Evolutionary conservation across 1,284 basidiomycete species (phyloP), one percentile per base, ranked within the genome.

Genomic region (Baeospora myosura): DNA sequence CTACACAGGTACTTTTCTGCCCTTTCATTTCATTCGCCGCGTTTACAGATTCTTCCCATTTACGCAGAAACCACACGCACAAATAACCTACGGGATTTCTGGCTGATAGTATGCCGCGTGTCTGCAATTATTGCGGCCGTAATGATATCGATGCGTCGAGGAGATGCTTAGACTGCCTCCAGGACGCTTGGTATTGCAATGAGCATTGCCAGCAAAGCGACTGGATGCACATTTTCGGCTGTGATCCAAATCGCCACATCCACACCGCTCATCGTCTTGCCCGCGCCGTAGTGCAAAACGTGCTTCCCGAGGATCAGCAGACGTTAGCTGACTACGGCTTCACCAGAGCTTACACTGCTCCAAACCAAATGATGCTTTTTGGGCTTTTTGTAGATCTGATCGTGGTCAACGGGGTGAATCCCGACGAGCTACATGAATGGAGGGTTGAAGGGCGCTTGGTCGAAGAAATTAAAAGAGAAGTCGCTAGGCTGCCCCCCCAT

Each of bases 311-410:
- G 5, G 52, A 66, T 45, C 30, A 38, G 3, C 57, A 62, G 41
- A 67, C 65, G 5, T 44, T 51, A 18, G 26, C 46, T 16, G 65
- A 69, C 40, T 69, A 61, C 41, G 64, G 64, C 5, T 68, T 70
- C 47, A 34, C 45, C 7, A 53, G 52, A 7, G 52, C 54, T 1
- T 39, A 41, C 12, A 42, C 42, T 1, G 26, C 40, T 4, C 42
- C 44, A 17, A 50, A 54, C 14, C 28, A 43, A 16, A 42, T 43
- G 4, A 49, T 50, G 20, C 51, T 68, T 1, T 40, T 65, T 8
- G 61, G 60, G 3, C 43, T 69, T 1, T 69, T 64, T 21, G 43
- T 50, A 4, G 60, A 56, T 7, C 48, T 66, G 4, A 43, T 64
- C 14, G 17, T 49, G 7, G 22, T 29, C 14, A 35, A 49, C 5